Percentiles rank a stretch among this genome's conserved stretches.
Conservation (phyloP, 371 early-diverging fungal species). For the Capillidium heterosporum region DNA sequence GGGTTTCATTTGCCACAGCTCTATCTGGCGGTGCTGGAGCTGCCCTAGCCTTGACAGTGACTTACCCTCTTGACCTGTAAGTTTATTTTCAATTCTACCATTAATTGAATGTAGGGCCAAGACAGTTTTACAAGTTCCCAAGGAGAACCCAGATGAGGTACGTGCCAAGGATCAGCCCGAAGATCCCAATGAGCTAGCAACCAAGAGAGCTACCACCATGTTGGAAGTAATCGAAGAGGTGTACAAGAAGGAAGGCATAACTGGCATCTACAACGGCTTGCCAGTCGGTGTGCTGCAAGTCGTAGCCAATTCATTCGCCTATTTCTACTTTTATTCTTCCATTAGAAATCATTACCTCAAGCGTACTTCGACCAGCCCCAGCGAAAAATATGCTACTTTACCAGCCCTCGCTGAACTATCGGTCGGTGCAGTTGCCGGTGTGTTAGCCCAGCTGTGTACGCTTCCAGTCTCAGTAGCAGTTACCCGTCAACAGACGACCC, state of each 20-base stretch:
- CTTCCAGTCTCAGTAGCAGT: constrained; percentile 78
- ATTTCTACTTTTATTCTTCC: constrained; percentile 83
- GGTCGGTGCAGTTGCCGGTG: constrained; percentile 84
- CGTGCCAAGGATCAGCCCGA: constrained; percentile 88
- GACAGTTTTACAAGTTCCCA: constrained; percentile 1
- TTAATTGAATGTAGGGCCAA: constrained; percentile 1
- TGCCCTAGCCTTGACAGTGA: constrained; percentile 68
- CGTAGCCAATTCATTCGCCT: constrained; percentile 75
- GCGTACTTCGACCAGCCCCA: constrained; percentile 18
- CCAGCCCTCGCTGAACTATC: constrained; percentile 61
- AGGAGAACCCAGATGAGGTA: neutral
- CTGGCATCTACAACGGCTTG: constrained; percentile 84
- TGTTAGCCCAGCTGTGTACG: constrained; percentile 73
- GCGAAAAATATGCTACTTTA: neutral
- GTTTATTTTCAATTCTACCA: constrained; percentile 10
- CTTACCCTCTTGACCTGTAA: constrained; percentile 93
- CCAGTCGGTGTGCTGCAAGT: constrained; percentile 74
- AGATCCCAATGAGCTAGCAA: too few relatives aligned
- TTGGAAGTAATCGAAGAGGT: constrained; percentile 64
- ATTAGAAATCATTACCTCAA: constrained; percentile 41
- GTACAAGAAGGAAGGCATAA: constrained; percentile 59
- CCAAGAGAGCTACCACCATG: constrained; percentile 51
- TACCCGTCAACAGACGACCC: constrained; percentile 61
- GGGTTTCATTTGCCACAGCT: constrained; percentile 66
- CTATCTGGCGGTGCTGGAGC: constrained; percentile 83